These are phyloP conservation scores for Bisporella sp. DNA, from an alignment of 2,329 filamentous ascomycete species.

Conservation along the genomic window DNA sequence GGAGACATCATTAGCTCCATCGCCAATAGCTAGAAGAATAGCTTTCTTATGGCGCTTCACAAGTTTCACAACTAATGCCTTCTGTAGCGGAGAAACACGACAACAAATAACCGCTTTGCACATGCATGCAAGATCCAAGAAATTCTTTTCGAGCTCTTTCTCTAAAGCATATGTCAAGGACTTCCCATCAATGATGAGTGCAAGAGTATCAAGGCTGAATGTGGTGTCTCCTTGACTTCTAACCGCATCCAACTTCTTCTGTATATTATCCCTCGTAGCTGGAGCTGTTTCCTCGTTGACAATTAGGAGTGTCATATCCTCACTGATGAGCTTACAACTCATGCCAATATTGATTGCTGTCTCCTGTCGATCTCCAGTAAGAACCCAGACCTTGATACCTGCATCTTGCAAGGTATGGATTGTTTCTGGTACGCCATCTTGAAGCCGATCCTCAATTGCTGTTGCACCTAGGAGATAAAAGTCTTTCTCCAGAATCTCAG, in stretches of 20 bases:
- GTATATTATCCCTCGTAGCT: conserved; percentile 78
- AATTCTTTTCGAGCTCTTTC: conserved; percentile 86
- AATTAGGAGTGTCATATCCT: conserved; percentile 97
- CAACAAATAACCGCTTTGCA: conserved; percentile 99
- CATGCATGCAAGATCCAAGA: conserved; percentile 86
- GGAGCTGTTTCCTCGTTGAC: conserved; percentile 81
- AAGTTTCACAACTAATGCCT: conserved; percentile 94
- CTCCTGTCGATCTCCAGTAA: conserved; percentile 96
- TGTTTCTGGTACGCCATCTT: conserved; percentile 96
- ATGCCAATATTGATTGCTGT: conserved; percentile 99
- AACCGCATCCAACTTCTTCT: conserved; percentile 91
- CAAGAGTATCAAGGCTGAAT: conserved; percentile 78
- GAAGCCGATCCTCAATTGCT: conserved; percentile 92
- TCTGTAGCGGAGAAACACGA: conserved; percentile 93
- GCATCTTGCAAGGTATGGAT: conserved; percentile 96
- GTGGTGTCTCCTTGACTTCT: conserved; percentile 70
- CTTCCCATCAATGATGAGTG: conserved; percentile 92
- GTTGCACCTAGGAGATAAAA: conserved; percentile 89
- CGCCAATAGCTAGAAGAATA: conserved; percentile 90
- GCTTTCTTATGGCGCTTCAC: conserved; percentile 88
- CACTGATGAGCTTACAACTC: conserved; percentile 97
- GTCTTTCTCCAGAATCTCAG: conserved; percentile 90
- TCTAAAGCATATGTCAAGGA: conserved; percentile 91
- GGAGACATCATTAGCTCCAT: conserved; percentile 98
- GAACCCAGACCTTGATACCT: conserved; percentile 97